Conservation (phyloP, 1,284 basidiomycete genomes). For the Cerrena zonata region DNA sequence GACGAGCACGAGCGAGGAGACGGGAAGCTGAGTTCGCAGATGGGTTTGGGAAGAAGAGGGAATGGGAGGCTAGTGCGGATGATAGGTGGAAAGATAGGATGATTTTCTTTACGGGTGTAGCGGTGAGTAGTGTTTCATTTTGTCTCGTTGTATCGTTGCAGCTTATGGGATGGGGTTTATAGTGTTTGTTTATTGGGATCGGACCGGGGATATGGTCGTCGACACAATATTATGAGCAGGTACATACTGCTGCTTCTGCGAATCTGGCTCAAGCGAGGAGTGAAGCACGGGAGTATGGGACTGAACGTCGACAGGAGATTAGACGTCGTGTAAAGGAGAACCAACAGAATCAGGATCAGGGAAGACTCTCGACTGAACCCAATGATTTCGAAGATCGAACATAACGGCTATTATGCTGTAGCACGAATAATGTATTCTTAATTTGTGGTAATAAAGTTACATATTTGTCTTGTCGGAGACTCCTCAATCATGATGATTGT, state of each 20-base stretch:
- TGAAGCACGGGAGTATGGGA: slow-evolving; percentile 37
- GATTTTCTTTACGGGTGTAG: slow-evolving; percentile 34
- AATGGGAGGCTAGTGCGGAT: slow-evolving; percentile 21
- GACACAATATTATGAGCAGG: slow-evolving; percentile 18
- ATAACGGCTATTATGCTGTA: too few relatives aligned
- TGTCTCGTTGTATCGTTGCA: neutral
- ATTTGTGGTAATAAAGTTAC: too few relatives aligned
- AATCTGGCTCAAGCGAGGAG: slow-evolving; percentile 39
- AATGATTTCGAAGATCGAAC: too few relatives aligned
- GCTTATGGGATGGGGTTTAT: too few relatives aligned
- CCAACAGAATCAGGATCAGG: slow-evolving; percentile 17
- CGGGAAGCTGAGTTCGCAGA: neutral
- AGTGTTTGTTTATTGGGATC: slow-evolving; percentile 33
- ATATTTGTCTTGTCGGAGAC: neutral
- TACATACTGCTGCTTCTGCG: slow-evolving; percentile 32
- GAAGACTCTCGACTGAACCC: too few relatives aligned
- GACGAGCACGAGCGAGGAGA: neutral
- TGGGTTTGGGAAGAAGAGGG: neutral
- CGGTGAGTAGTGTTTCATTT: slow-evolving; percentile 32
- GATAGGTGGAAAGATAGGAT: slow-evolving; percentile 37
- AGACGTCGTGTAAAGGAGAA: slow-evolving; percentile 31
- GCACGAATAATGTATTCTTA: too few relatives aligned
- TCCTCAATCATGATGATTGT: neutral
- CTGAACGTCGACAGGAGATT: slow-evolving; percentile 36
- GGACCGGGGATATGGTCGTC: slow-evolving; percentile 26